Base-by-base conservation (phyloP, 1,139 yeast species). In the Kodamaea fungicola region DNA sequence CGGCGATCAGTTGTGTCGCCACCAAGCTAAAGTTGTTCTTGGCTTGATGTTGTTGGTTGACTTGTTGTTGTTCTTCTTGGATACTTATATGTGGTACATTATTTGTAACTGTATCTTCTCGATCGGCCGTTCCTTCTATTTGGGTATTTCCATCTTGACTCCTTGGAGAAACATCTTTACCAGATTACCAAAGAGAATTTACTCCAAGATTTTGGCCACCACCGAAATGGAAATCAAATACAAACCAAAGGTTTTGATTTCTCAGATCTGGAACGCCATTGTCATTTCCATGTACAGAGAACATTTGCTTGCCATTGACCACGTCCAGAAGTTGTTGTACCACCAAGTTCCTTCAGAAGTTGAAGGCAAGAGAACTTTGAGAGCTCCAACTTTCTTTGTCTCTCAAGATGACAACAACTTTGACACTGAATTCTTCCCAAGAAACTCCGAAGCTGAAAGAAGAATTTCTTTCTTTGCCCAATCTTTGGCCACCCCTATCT, bases 101-200 rank as follows among this genome's bases (percentile, higher is more conserved):
- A 75, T 92, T 53, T 83, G 87, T 64, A 92, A 90, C 79, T 85
- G 96, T 65, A 78, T 88, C 52, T 89, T 87, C 78, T 90, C 97
- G 44, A 89, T 92, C 57, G 97, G 96, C 54, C 87, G 96, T 62
- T 92, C 97, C 22, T 92, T 92, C 78, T 92, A 90, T 75, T 76
- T 92, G 65, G 98, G 98, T 83, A 89, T 92, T 56, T 92, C 97
- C 37, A 90, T 92, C 50, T 83, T 90, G 75, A 92, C 98, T 39
- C 98, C 98, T 45, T 92, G 98, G 98, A 85, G 97, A 80, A 92
- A 92, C 64, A 90, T 92, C 56, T 92, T 90, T 74, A 83, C 96
- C 44, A 83, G 98, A 67, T 76, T 92, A 60, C 98, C 98, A 63
- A 92, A 92, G 80, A 87, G 98, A 80, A 88, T 92, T 53, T 92